phyloP scores from a whole-genome alignment of 352 stramenopile species.

The Phytopythium boreale region DNA sequence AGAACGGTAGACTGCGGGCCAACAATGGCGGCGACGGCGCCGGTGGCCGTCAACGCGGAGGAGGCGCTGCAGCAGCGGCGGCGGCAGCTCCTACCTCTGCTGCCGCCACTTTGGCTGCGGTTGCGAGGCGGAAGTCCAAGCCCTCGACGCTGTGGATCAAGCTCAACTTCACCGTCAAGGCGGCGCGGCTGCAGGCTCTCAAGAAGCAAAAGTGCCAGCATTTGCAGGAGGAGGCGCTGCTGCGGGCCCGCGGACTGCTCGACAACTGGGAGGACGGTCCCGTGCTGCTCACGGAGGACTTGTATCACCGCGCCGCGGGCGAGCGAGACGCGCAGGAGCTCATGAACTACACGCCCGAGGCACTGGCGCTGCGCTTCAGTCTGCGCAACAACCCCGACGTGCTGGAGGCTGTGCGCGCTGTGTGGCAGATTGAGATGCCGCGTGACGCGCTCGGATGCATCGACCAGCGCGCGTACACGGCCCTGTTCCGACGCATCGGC shows the following conservation, averaged over 20 bases:
- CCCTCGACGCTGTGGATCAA: constrained; percentile 47
- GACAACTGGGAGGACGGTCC: constrained; percentile 64
- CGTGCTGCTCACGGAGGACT: constrained; percentile 56
- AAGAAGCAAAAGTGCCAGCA: constrained; percentile 77
- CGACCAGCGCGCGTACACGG: constrained; percentile 42
- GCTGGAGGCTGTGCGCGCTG: constrained; percentile 40
- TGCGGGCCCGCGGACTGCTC: constrained; percentile 54
- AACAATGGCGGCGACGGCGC: not conserved
- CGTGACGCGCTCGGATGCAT: constrained; percentile 61
- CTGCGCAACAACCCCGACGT: constrained; percentile 52
- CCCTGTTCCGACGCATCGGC: constrained; percentile 56
- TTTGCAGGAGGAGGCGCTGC: constrained; percentile 60
- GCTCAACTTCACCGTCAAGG: constrained; percentile 73
- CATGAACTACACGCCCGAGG: constrained; percentile 68
- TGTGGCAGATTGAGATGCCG: constrained; percentile 58
- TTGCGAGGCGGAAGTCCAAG: not conserved
- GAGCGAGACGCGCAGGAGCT: constrained; percentile 51
- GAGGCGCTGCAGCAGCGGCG: not conserved
- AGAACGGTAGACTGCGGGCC: not conserved
- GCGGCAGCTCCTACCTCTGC: not conserved
- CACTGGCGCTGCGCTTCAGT: constrained; percentile 58
- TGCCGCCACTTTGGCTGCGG: not conserved
- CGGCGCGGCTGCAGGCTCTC: constrained; percentile 49
- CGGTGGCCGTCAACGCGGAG: not conserved
- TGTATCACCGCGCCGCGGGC: constrained; percentile 44